A percentile compares a stretch with the other conserved stretches of the same genome.
Evolutionary conservation across 1,284 basidiomycete species (phyloP).

Genomic region (Trichosporon faecale): DNA sequence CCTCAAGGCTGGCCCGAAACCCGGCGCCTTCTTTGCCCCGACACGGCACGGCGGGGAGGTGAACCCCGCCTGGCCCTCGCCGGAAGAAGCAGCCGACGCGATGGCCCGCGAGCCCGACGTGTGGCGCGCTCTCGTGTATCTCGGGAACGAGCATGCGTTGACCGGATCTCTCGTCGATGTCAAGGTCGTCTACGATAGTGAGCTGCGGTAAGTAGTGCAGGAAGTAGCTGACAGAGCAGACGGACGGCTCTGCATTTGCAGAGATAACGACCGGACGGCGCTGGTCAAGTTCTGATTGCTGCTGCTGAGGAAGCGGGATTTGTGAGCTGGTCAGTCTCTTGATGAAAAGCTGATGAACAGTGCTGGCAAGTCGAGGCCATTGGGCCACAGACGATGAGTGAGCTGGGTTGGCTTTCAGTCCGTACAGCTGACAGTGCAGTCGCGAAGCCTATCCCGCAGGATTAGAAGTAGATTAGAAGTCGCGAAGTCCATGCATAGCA

Average conservation of each 20-base stretch:
- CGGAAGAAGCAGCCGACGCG: neutral
- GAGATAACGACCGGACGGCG: neutral
- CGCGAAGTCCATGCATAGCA: neutral
- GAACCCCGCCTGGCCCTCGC: constrained; percentile 1
- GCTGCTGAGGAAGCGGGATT: neutral
- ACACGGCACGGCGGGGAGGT: neutral
- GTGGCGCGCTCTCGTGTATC: constrained; percentile 5
- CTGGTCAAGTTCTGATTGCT: neutral
- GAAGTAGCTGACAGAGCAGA: neutral
- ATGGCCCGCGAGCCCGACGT: neutral
- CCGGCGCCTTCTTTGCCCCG: constrained; percentile 1
- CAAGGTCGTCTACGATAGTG: constrained; percentile 1
- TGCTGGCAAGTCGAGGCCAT: too few species aligned
- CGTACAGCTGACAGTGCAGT: neutral
- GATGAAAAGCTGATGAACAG: too few species aligned
- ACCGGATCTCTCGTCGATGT: neutral
- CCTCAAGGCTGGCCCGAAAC: neutral
- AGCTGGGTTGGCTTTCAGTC: neutral
- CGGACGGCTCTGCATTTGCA: neutral
- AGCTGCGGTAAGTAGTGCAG: neutral
- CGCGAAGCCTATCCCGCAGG: neutral
- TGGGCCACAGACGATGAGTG: too few species aligned
- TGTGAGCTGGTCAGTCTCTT: too few species aligned
- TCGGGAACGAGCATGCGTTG: constrained; percentile 7
- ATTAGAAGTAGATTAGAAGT: neutral